These are phyloP conservation scores for Curvularia eragrostidis DNA, from an alignment of 2,329 filamentous ascomycete genomes.

Conservation along the genomic window DNA sequence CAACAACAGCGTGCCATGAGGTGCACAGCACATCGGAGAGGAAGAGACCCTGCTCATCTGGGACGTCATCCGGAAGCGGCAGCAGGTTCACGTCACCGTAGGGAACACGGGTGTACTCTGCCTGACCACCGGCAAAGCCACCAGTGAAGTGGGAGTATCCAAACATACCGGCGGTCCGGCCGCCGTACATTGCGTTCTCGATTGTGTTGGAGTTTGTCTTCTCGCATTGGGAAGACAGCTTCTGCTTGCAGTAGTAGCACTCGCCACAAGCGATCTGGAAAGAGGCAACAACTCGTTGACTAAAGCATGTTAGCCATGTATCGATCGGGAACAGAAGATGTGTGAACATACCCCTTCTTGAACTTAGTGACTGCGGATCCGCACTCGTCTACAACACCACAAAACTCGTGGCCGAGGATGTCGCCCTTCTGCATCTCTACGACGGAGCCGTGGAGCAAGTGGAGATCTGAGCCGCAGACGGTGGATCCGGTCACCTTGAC, in stretches of 20 bases:
- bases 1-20: slow-evolving; percentile 81
- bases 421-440: slow-evolving; percentile 60
- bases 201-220: slow-evolving; percentile 77
- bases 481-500: slow-evolving; percentile 75
- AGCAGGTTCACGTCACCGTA: slow-evolving; percentile 82
- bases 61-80: slow-evolving; percentile 76
- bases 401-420: slow-evolving; percentile 61
- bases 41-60: slow-evolving; percentile 83
- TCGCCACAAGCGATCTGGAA: slow-evolving; percentile 79
- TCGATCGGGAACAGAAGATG: background rate
- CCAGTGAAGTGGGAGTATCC: slow-evolving; percentile 75
- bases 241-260: slow-evolving; percentile 81
- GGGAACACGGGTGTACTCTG: slow-evolving; percentile 85
- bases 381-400: slow-evolving; percentile 57
- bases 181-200: slow-evolving; percentile 78
- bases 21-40: slow-evolving; percentile 82
- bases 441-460: slow-evolving; percentile 59
- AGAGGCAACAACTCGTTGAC: slow-evolving; percentile 75
- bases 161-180: slow-evolving; percentile 71
- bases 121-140: slow-evolving; percentile 86
- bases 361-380: slow-evolving; percentile 53
- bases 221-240: slow-evolving; percentile 80
- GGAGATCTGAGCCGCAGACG: slow-evolving; percentile 67
- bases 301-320: slow-evolving; percentile 30
- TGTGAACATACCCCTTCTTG: slow-evolving; percentile 48